A percentile compares a stretch with the other conserved stretches of the same genome.
phyloP scores from a whole-genome alignment of 2,329 filamentous ascomycete species.

The Trichoderma hamatum region DNA sequence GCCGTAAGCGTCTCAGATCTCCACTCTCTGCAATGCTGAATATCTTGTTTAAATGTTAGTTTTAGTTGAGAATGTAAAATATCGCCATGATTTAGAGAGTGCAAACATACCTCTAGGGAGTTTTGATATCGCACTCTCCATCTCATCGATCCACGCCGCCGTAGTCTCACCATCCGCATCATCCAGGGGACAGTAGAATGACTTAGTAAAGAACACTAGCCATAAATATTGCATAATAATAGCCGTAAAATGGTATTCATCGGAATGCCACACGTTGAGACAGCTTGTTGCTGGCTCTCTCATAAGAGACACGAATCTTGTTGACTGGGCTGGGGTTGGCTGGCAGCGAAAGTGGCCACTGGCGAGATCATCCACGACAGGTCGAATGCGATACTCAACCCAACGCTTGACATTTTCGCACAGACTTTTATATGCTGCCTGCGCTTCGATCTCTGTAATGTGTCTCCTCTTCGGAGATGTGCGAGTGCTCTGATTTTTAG shows the following conservation, averaged over 20 bases:
- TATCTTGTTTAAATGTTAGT: slow-evolving; percentile 34
- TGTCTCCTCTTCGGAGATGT: slow-evolving; percentile 41
- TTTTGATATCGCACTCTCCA: slow-evolving; percentile 40
- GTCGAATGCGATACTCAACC: slow-evolving; percentile 41
- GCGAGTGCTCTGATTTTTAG: slow-evolving; percentile 40
- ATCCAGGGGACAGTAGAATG: slow-evolving; percentile 44
- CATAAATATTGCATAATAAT: slow-evolving; percentile 45
- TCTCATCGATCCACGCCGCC: slow-evolving; percentile 39
- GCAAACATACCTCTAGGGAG: slow-evolving; percentile 38
- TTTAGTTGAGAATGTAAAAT: neutral
- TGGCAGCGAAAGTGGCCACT: slow-evolving; percentile 34
- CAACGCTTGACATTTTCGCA: slow-evolving; percentile 42
- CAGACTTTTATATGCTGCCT: slow-evolving; percentile 40
- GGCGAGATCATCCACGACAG: slow-evolving; percentile 40
- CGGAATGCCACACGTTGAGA: slow-evolving; percentile 37
- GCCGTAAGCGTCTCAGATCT: slow-evolving; percentile 43
- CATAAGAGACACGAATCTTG: slow-evolving; percentile 40
- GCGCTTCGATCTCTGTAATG: slow-evolving; percentile 43
- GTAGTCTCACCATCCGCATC: slow-evolving; percentile 38
- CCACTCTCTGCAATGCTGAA: slow-evolving; percentile 43
- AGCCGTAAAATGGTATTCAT: slow-evolving; percentile 43
- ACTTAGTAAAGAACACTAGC: slow-evolving; percentile 41
- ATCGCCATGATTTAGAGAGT: neutral
- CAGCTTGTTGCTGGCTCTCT: slow-evolving; percentile 42
- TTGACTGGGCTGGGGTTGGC: slow-evolving; percentile 35